Conservation (phyloP, 202 grass and related monocot species). For the Elaeis oleifera region DNA sequence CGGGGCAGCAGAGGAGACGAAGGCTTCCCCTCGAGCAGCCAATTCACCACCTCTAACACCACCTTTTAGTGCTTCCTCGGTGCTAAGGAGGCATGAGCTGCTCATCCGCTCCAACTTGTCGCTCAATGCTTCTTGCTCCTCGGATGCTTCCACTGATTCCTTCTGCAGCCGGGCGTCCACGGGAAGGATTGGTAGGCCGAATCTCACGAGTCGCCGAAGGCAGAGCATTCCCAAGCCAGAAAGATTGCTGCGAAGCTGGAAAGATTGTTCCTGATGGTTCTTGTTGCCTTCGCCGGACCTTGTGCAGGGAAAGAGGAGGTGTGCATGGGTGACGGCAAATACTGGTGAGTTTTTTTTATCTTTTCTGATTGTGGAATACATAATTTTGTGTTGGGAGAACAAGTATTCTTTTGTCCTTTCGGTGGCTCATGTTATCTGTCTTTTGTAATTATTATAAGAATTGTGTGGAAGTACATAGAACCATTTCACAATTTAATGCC, state of each 20-base stretch:
- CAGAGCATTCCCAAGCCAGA: conserved; percentile 31
- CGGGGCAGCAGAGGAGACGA: conserved; percentile 32
- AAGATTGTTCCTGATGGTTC: conserved; percentile 24
- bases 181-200: conserved; percentile 55
- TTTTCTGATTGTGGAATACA: too few species aligned
- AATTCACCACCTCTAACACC: conserved; percentile 33
- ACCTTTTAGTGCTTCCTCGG: conserved; percentile 31
- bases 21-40: conserved; percentile 6
- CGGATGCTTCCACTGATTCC: conserved; percentile 76
- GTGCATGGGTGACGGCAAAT: conserved; percentile 75
- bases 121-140: conserved; percentile 80
- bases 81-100: conserved; percentile 63
- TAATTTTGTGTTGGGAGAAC: too few species aligned
- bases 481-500: too few species aligned
- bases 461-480: too few species aligned
- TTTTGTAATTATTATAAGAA: too few species aligned
- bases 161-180: conserved; percentile 94
- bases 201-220: conserved; percentile 46
- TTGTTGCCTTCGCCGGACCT: conserved; percentile 19
- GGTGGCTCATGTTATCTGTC: too few species aligned
- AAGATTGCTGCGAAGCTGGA: conserved; percentile 43
- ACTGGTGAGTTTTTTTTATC: conserved; percentile 33
- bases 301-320: conserved; percentile 51
- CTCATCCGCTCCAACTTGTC: conserved; percentile 76
- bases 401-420: too few species aligned